These are phyloP conservation scores for Incumbomyces lentus DNA, from an alignment of 2,329 filamentous ascomycete genomes.

Conservation along the genomic window DNA sequence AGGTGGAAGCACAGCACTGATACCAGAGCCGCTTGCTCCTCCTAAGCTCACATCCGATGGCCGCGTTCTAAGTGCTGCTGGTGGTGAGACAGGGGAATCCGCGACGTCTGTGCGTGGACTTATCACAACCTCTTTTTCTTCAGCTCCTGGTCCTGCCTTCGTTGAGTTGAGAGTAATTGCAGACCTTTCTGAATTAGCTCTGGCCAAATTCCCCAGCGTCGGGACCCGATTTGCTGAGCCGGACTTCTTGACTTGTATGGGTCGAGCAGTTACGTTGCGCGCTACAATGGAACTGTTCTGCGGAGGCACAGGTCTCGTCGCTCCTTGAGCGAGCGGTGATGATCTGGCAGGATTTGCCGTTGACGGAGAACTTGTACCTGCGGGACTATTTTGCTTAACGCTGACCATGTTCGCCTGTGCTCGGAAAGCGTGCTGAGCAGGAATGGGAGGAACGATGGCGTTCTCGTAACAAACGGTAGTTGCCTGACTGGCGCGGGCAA, in stretches of 20 bases:
- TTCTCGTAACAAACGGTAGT: conserved; percentile 92
- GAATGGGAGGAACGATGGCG: conserved; percentile 65
- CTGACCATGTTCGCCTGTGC: conserved; percentile 88
- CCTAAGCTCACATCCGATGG: conserved; percentile 13
- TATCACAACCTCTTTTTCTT: conserved; percentile 18
- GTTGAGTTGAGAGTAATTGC: conserved; percentile 10
- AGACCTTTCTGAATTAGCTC: conserved; percentile 12
- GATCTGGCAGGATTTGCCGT: conserved; percentile 34
- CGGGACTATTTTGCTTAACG: conserved; percentile 50
- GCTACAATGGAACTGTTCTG: conserved; percentile 35
- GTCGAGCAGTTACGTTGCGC: conserved; percentile 33
- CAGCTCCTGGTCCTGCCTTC: conserved; percentile 9
- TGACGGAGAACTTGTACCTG: conserved; percentile 51
- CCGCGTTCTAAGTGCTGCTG: conserved; percentile 6
- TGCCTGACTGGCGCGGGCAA: conserved; percentile 57
- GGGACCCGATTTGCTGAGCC: conserved; percentile 24
- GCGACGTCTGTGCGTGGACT: background rate
- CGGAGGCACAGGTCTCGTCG: conserved; percentile 18
- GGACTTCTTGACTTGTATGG: conserved; percentile 34
- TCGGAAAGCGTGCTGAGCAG: conserved; percentile 76
- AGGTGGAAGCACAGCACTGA: conserved; percentile 13
- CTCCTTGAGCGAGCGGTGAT: conserved; percentile 17
- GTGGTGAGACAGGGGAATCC: conserved; percentile 1
- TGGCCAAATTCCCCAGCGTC: conserved; percentile 23
- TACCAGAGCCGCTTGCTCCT: conserved; percentile 15